phyloP scores from a whole-genome alignment of 2,329 filamentous ascomycete species.

The Coleophoma eucalyptorum region DNA sequence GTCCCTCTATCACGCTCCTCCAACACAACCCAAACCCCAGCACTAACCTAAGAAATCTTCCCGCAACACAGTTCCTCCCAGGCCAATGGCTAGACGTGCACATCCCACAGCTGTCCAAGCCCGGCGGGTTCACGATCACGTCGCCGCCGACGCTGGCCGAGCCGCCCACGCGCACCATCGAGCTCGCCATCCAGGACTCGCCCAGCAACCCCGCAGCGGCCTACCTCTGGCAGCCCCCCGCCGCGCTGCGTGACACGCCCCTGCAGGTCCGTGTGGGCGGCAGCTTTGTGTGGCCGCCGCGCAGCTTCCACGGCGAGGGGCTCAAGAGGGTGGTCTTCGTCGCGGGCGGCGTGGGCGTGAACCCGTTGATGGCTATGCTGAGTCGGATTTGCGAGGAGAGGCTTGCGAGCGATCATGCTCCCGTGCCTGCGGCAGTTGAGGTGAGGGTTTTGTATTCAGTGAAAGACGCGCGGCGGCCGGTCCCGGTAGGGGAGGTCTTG shows the following conservation, averaged over 20 bases:
- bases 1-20: too few relatives aligned
- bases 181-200: not conserved
- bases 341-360: constrained; percentile 29
- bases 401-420: too few relatives aligned
- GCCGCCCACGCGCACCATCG: constrained; percentile 49
- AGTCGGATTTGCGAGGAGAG: constrained; percentile 7
- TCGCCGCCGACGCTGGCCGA: constrained; percentile 74
- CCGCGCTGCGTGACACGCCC: not conserved
- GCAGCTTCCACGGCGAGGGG: constrained; percentile 24
- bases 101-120: constrained; percentile 62
- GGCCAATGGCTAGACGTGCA: constrained; percentile 89
- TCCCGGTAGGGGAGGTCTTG: constrained; percentile 34
- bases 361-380: constrained; percentile 28
- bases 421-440: too few relatives aligned
- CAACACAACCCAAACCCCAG: too few relatives aligned
- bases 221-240: not conserved
- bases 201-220: not conserved
- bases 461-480: constrained; percentile 22
- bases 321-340: constrained; percentile 67
- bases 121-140: constrained; percentile 86
- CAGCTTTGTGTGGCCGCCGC: constrained; percentile 75
- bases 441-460: constrained; percentile 19
- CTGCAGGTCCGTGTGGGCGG: not conserved
- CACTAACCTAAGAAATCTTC: not conserved
- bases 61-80: constrained; percentile 58